Percentiles rank a stretch among this genome's conserved stretches.
These are phyloP conservation scores for Pyropia yezoensis DNA, from an alignment of 23 red algal genomes.

Conservation along the genomic window DNA sequence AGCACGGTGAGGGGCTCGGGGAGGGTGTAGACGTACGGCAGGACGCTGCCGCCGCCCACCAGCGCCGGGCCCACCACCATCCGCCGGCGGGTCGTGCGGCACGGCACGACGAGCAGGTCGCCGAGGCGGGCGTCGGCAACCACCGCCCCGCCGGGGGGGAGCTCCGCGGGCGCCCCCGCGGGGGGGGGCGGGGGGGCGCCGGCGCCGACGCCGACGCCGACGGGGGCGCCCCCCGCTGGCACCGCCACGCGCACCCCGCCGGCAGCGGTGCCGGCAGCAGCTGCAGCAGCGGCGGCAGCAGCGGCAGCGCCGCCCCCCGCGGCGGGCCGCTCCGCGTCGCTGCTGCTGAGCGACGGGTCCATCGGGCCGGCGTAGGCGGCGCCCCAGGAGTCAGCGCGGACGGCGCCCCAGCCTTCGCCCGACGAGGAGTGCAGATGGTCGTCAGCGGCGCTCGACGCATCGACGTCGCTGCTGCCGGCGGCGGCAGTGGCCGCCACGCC, in stretches of 20 bases:
- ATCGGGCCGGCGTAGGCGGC: too few species aligned
- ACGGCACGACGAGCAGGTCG: conserved; percentile 28
- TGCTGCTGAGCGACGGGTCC: too few species aligned
- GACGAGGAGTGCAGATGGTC: too few species aligned
- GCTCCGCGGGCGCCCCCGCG: background rate
- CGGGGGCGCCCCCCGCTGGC: too few species aligned
- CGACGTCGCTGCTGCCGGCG: too few species aligned
- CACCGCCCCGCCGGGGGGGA: background rate
- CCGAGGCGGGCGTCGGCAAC: conserved; percentile 19
- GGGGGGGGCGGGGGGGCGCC: background rate
- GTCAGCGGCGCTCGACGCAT: too few species aligned
- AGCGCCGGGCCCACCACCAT: conserved; percentile 29
- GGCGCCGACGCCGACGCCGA: too few species aligned
- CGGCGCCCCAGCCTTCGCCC: too few species aligned
- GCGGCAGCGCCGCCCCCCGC: background rate
- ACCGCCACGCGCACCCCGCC: too few species aligned
- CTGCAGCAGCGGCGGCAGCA: background rate
- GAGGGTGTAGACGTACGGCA: conserved; percentile 69
- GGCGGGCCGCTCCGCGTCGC: background rate
- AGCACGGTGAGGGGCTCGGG: conserved; percentile 55
- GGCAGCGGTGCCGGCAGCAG: background rate
- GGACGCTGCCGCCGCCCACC: conserved; percentile 41
- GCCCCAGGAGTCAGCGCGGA: too few species aligned
- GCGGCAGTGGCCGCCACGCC: too few species aligned
- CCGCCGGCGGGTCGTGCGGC: conserved; percentile 41